Evolutionary conservation across 495 filamentous ascomycete genomes (phyloP).

Genomic region (Lasiosphaeris hirsuta): DNA sequence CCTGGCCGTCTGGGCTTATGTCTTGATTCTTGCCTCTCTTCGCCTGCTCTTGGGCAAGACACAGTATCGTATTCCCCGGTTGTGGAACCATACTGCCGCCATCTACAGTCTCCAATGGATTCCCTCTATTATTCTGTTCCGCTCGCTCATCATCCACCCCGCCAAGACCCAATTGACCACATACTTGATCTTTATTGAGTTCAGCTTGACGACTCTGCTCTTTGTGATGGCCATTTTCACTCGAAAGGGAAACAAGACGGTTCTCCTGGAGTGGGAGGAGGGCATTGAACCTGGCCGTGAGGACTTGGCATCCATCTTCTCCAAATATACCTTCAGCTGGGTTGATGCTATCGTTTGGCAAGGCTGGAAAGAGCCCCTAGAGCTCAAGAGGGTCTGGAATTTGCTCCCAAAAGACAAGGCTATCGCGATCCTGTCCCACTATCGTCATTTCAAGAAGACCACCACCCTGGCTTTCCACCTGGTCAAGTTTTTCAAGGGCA

Average conservation of each 20-base stretch:
- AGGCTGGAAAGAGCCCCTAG: constrained; percentile 84
- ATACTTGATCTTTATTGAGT: constrained; percentile 63
- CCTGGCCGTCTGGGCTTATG: constrained; percentile 74
- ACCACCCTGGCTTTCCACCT: constrained; percentile 77
- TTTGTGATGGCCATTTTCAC: constrained; percentile 72
- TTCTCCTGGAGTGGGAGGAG: constrained; percentile 81
- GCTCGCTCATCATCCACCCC: constrained; percentile 81
- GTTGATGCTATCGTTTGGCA: constrained; percentile 84
- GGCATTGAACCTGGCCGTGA: constrained; percentile 81
- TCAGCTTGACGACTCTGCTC: constrained; percentile 69
- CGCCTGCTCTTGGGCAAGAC: constrained; percentile 70
- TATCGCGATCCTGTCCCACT: constrained; percentile 69
- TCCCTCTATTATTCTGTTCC: constrained; percentile 70
- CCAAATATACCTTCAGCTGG: constrained; percentile 86
- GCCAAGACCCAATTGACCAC: constrained; percentile 52
- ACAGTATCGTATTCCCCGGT: constrained; percentile 61
- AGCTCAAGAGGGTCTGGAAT: constrained; percentile 88
- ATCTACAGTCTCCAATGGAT: constrained; percentile 87
- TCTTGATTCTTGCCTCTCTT: constrained; percentile 67
- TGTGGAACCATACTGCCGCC: constrained; percentile 91
- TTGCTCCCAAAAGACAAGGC: constrained; percentile 84
- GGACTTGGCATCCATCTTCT: constrained; percentile 81
- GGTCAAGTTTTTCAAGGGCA: constrained; percentile 73
- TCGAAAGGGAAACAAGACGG: constrained; percentile 86
- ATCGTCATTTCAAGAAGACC: constrained; percentile 82